Evolutionary conservation across 805 yeast genomes (phyloP).

Genomic region (Zygosaccharomyces lentus): DNA sequence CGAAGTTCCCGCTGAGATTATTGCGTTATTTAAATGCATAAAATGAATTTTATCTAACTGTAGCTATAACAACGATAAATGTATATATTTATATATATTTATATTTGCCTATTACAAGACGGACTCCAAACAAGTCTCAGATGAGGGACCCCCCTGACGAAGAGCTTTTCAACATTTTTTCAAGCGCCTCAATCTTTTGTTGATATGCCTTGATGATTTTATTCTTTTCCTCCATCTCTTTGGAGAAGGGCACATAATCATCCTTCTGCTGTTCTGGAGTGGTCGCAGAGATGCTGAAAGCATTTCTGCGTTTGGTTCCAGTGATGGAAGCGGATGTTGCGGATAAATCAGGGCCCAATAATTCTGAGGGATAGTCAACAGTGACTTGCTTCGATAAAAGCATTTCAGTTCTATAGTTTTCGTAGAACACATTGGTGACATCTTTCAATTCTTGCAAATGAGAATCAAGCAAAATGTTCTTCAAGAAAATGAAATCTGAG

Average conservation of each 20-base stretch:
- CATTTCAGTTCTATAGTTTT: constrained; percentile 69
- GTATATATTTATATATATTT: background rate
- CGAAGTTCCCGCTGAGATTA: constrained; percentile 5
- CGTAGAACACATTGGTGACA: constrained; percentile 69
- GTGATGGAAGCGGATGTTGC: constrained; percentile 3
- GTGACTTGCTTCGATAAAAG: constrained; percentile 41
- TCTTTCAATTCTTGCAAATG: constrained; percentile 82
- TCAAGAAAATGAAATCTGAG: constrained; percentile 67
- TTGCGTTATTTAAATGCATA: constrained; percentile 1
- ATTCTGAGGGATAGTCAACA: background rate
- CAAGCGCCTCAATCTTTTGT: constrained; percentile 19
- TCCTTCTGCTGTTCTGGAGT: background rate
- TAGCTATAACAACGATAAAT: background rate
- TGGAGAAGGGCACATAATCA: constrained; percentile 1
- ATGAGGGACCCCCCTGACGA: background rate
- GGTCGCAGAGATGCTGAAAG: constrained; percentile 7
- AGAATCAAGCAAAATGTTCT: constrained; percentile 68
- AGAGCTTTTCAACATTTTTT: constrained; percentile 12
- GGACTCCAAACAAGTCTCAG: background rate
- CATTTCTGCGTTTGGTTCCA: constrained; percentile 9
- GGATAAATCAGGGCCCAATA: background rate
- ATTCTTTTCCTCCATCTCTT: constrained; percentile 24
- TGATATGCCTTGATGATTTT: constrained; percentile 26
- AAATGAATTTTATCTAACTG: background rate
- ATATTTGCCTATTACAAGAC: background rate